A percentile compares a stretch with the other conserved stretches of the same genome.
These are phyloP conservation scores for Simplicillium aogashimaense DNA, from an alignment of 2,329 filamentous ascomycete species.

Conservation along the genomic window DNA sequence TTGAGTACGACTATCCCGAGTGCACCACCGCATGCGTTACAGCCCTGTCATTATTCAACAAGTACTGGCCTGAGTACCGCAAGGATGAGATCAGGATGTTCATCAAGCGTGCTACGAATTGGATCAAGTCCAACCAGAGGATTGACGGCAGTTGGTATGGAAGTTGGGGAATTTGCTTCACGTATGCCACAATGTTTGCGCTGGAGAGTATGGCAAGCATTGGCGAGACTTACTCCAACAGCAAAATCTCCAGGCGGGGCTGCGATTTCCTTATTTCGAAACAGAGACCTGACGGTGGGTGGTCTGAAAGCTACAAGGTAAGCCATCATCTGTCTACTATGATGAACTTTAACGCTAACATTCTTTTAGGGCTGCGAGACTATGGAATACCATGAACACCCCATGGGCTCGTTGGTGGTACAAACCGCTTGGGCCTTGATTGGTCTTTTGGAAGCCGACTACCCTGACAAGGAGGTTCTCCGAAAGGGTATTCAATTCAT, in stretches of 20 bases:
- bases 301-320: conserved; percentile 87
- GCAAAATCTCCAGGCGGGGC: conserved; percentile 57
- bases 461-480: conserved; percentile 64
- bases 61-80: conserved; percentile 75
- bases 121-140: conserved; percentile 72
- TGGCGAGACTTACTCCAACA: conserved; percentile 73
- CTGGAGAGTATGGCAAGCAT: conserved; percentile 74
- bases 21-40: conserved; percentile 94
- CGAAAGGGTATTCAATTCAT: conserved; percentile 68
- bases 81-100: conserved; percentile 63
- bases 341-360: conserved; percentile 8
- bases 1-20: conserved; percentile 96
- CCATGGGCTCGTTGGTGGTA: conserved; percentile 73
- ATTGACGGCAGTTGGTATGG: conserved; percentile 94
- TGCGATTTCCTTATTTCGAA: conserved; percentile 80
- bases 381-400: conserved; percentile 64
- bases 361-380: conserved; percentile 59
- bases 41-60: conserved; percentile 70
- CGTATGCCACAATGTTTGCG: conserved; percentile 94
- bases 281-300: conserved; percentile 83
- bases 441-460: conserved; percentile 72
- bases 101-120: conserved; percentile 63
- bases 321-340: conserved; percentile 10
- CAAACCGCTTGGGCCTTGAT: conserved; percentile 90
- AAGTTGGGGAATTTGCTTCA: conserved; percentile 96